Evolutionary conservation across 176 grass and related monocot species (phyloP).

Genomic region (Themeda triandra): DNA sequence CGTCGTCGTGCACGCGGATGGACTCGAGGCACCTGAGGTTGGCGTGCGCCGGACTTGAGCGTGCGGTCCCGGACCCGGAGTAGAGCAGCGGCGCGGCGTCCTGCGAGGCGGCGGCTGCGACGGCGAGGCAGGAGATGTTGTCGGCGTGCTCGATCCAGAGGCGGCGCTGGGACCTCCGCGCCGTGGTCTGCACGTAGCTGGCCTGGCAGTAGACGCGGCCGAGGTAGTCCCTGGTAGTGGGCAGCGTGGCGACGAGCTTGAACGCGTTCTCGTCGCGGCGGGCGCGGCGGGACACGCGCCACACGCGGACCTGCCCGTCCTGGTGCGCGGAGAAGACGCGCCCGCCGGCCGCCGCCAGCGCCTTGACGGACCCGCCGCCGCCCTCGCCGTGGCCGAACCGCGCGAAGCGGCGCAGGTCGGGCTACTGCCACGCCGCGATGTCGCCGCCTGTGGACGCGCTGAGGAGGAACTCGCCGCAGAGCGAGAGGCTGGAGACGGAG

Average conservation of each 20-base stretch:
- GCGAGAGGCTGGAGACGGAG: conserved; percentile 66
- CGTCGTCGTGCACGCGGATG: conserved; percentile 83
- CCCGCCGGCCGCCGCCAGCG: conserved; percentile 52
- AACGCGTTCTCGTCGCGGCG: conserved; percentile 69
- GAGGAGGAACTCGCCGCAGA: conserved; percentile 93
- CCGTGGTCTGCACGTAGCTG: conserved; percentile 58
- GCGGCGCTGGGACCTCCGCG: conserved; percentile 34
- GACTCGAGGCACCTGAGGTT: conserved; percentile 90
- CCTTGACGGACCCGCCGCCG: conserved; percentile 73
- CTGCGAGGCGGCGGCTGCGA: background rate
- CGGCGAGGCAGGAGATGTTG: conserved; percentile 95
- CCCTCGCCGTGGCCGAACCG: conserved; percentile 51
- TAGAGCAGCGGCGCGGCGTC: too few species aligned
- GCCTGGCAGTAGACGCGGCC: conserved; percentile 58
- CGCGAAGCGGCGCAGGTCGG: conserved; percentile 75
- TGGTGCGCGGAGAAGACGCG: conserved; percentile 91
- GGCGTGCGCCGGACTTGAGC: conserved; percentile 79
- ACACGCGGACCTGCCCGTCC: conserved; percentile 81
- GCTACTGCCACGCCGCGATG: conserved; percentile 85
- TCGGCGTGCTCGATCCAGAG: conserved; percentile 98
- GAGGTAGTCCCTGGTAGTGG: conserved; percentile 75
- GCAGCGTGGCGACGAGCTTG: conserved; percentile 70
- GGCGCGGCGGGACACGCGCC: conserved; percentile 61
- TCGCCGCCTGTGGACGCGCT: conserved; percentile 72
- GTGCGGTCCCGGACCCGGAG: conserved; percentile 90